phyloP scores from a whole-genome alignment of 805 yeast species.

The Candida multigemmis region DNA sequence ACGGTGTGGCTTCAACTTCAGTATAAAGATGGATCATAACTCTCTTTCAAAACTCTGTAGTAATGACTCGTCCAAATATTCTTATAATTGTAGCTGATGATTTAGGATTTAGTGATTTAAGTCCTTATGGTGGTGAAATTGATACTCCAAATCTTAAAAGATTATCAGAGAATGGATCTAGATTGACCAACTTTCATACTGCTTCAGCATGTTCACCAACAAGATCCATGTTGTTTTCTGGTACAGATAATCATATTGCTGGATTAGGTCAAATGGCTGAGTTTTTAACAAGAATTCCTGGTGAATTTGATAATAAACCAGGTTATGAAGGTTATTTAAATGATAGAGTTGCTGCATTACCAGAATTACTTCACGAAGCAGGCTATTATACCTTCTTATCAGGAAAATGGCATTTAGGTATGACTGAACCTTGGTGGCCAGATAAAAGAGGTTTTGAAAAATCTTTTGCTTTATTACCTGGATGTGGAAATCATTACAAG shows the following conservation, averaged over 20 bases:
- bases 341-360: slow-evolving; percentile 41
- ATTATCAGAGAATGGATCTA: slow-evolving; percentile 35
- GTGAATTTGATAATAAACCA: slow-evolving; percentile 32
- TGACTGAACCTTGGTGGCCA: slow-evolving; percentile 40
- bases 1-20: too few species aligned
- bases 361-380: slow-evolving; percentile 39
- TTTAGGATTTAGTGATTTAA: slow-evolving; percentile 48
- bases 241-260: slow-evolving; percentile 55
- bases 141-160: slow-evolving; percentile 42
- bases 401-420: slow-evolving; percentile 58
- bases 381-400: slow-evolving; percentile 44
- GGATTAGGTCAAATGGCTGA: slow-evolving; percentile 55
- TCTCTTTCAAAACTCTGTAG: too few species aligned
- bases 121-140: slow-evolving; percentile 50
- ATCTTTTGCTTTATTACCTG: slow-evolving; percentile 42
- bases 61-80: too few species aligned
- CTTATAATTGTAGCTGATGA: slow-evolving; percentile 53
- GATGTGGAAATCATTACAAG: slow-evolving; percentile 50
- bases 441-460: slow-evolving; percentile 40
- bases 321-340: slow-evolving; percentile 51
- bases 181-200: slow-evolving; percentile 52
- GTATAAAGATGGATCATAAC: too few species aligned
- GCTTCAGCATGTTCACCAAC: slow-evolving; percentile 63
- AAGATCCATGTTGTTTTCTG: slow-evolving; percentile 50
- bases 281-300: slow-evolving; percentile 27